A percentile compares a stretch with the other conserved stretches of the same genome.
phyloP scores from a whole-genome alignment of 2,329 filamentous ascomycete species.

The Blumeria hordei region DNA sequence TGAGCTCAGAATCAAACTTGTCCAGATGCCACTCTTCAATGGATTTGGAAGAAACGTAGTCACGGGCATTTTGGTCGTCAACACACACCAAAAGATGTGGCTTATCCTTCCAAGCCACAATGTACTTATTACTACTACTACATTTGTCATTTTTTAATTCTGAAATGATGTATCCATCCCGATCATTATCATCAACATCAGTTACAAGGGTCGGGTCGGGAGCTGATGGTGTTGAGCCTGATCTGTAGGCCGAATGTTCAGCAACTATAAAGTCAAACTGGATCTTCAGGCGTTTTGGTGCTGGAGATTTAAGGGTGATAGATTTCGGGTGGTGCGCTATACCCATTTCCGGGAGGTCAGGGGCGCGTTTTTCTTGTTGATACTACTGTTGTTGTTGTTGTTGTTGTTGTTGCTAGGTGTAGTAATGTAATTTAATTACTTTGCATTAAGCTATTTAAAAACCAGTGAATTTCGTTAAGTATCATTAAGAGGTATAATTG shows the following conservation, averaged over 20 bases:
- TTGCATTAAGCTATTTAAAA: too few relatives aligned
- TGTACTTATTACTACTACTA: conserved; percentile 5
- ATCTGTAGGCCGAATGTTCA: conserved; percentile 18
- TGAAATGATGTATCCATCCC: conserved; percentile 29
- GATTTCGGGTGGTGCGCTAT: too few relatives aligned
- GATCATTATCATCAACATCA: conserved; percentile 23
- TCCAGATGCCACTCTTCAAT: conserved; percentile 25
- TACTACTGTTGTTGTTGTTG: too few relatives aligned
- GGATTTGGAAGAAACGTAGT: conserved; percentile 32
- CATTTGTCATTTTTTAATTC: conserved; percentile 18
- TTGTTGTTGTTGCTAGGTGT: too few relatives aligned
- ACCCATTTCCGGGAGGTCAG: too few relatives aligned
- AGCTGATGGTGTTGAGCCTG: conserved; percentile 23
- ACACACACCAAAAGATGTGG: conserved; percentile 27
- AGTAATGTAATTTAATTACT: too few relatives aligned
- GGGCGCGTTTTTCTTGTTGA: too few relatives aligned
- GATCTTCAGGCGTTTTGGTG: not conserved
- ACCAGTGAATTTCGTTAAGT: too few relatives aligned
- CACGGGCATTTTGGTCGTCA: conserved; percentile 22
- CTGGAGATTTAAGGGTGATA: not conserved
- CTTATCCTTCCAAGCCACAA: conserved; percentile 9
- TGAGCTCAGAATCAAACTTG: not conserved
- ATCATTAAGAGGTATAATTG: too few relatives aligned
- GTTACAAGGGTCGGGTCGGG: conserved; percentile 24
- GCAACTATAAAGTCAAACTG: conserved; percentile 12